Percentiles rank a stretch among this genome's conserved stretches.
These are phyloP conservation scores for Pythium sp. DNA, from an alignment of 352 stramenopile species.

Conservation along the genomic window DNA sequence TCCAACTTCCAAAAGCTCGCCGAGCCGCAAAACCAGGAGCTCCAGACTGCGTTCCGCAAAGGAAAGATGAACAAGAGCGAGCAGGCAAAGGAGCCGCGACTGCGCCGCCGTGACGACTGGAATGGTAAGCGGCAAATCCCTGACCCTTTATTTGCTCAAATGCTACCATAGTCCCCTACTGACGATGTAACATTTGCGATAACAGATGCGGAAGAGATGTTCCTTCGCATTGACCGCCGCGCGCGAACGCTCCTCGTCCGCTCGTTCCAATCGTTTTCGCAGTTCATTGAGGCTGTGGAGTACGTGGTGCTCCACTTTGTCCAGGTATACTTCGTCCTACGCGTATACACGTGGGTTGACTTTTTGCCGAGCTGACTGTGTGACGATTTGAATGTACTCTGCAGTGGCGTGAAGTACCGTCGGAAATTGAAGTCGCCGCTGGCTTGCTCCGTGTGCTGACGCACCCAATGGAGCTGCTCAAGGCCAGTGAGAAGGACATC, in stretches of 20 bases:
- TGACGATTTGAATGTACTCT: neutral
- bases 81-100: slow-evolving; percentile 34
- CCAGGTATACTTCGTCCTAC: slow-evolving; percentile 35
- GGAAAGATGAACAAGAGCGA: slow-evolving; percentile 37
- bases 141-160: neutral
- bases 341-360: neutral
- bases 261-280: slow-evolving; percentile 62
- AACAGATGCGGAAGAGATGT: slow-evolving; percentile 56
- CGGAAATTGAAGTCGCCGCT: slow-evolving; percentile 61
- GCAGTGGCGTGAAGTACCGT: slow-evolving; percentile 76
- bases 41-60: slow-evolving; percentile 75
- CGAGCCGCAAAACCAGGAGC: slow-evolving; percentile 66
- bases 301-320: slow-evolving; percentile 80
- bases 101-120: slow-evolving; percentile 66
- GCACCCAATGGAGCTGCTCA: slow-evolving; percentile 60
- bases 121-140: slow-evolving; percentile 37
- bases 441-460: slow-evolving; percentile 57
- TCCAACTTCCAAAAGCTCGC: slow-evolving; percentile 86
- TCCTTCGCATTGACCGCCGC: slow-evolving; percentile 66
- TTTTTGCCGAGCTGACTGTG: neutral
- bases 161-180: neutral
- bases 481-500: slow-evolving; percentile 58
- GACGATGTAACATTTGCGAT: neutral
- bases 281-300: slow-evolving; percentile 79
- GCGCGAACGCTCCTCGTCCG: slow-evolving; percentile 64